Conservation (phyloP, 2,329 filamentous ascomycete species). For the Ceratocystis cubensis region DNA sequence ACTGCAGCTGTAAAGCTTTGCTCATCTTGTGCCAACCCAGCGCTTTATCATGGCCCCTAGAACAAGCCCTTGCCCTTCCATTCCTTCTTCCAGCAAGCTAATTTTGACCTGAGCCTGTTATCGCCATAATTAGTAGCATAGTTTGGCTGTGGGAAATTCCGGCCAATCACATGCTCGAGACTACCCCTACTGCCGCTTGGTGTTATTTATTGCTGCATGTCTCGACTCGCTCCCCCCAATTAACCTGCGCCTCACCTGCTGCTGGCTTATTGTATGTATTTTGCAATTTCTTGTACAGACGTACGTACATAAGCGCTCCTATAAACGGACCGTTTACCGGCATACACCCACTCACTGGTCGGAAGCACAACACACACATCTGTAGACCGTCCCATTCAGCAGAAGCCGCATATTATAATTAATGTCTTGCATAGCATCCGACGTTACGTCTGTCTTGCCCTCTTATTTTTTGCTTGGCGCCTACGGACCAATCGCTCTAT, state of each 20-base stretch:
- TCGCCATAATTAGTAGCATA: not conserved
- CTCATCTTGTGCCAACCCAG: not conserved
- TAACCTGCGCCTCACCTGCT: not conserved
- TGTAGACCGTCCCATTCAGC: not conserved
- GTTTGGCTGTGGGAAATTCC: not conserved
- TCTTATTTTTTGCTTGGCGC: not conserved
- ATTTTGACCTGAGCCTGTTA: not conserved
- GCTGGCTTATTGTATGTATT: not conserved
- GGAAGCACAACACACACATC: not conserved
- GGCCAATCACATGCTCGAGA: not conserved
- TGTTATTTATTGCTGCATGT: not conserved
- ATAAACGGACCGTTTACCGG: not conserved
- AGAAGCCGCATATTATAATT: not conserved
- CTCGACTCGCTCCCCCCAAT: not conserved
- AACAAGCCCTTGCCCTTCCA: not conserved
- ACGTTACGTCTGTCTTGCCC: not conserved
- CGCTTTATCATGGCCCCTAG: not conserved
- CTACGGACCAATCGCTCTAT: not conserved
- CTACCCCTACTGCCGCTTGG: not conserved
- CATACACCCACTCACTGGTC: not conserved
- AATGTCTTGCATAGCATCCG: not conserved
- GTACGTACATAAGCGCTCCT: not conserved
- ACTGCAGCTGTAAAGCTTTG: not conserved
- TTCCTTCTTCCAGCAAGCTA: not conserved
- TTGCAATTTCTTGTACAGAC: not conserved